Evolutionary conservation across 257 asterid genomes (phyloP).

Genomic region (Catharanthus roseus): DNA sequence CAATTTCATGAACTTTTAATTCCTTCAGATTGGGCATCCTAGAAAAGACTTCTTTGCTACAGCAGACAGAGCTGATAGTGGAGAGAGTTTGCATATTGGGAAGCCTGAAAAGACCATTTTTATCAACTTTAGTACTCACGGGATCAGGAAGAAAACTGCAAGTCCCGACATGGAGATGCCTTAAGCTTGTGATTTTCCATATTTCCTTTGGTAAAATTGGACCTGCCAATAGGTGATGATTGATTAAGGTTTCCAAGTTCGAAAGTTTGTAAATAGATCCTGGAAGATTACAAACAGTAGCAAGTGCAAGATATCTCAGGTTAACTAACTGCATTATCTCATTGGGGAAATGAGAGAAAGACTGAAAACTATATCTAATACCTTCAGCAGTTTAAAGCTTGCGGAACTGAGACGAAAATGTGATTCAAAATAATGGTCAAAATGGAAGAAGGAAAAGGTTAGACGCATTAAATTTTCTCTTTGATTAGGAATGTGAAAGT

Average conservation of each 20-base stretch:
- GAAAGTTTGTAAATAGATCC: neutral
- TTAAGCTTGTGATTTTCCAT: slow-evolving; percentile 20
- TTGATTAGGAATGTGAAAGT: neutral
- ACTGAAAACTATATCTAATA: slow-evolving; percentile 23
- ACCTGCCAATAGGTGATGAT: slow-evolving; percentile 15
- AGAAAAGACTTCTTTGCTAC: slow-evolving; percentile 17
- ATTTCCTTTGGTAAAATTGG: slow-evolving; percentile 22
- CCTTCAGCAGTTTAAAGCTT: slow-evolving; percentile 27
- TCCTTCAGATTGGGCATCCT: slow-evolving; percentile 24
- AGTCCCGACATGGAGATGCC: slow-evolving; percentile 24
- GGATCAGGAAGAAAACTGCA: slow-evolving; percentile 7
- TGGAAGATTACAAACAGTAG: slow-evolving; percentile 20
- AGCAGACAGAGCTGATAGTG: slow-evolving; percentile 18
- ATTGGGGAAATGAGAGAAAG: slow-evolving; percentile 24
- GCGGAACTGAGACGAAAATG: neutral
- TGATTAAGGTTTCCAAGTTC: slow-evolving; percentile 25
- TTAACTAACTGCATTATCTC: slow-evolving; percentile 16
- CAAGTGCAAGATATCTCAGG: slow-evolving; percentile 26
- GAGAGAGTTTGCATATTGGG: slow-evolving; percentile 23
- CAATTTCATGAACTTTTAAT: slow-evolving; percentile 24
- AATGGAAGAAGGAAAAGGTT: slow-evolving; percentile 15
- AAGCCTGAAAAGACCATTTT: neutral
- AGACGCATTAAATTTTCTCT: slow-evolving; percentile 1
- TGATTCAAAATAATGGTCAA: neutral
- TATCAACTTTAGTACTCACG: neutral